Evolutionary conservation across 2,329 filamentous ascomycete genomes (phyloP).

Genomic region (Ascochyta clinopodiicola): DNA sequence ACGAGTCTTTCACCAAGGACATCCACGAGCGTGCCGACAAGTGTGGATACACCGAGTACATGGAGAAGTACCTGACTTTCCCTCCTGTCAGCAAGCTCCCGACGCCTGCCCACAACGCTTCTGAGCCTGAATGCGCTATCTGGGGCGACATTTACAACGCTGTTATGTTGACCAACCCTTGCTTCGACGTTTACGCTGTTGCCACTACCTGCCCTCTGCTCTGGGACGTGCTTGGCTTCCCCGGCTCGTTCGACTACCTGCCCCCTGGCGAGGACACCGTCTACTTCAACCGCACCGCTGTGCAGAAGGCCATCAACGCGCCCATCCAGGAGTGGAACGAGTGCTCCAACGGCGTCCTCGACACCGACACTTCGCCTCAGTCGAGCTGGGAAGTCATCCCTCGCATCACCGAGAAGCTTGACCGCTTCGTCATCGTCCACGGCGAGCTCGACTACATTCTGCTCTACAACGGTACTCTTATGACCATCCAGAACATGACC

Average conservation of each 20-base stretch:
- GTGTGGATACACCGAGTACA: constrained; percentile 69
- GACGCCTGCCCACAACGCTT: constrained; percentile 52
- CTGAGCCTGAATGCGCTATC: constrained; percentile 62
- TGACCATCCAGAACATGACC: constrained; percentile 82
- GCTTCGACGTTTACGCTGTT: constrained; percentile 80
- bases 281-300: constrained; percentile 75
- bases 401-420: constrained; percentile 73
- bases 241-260: constrained; percentile 68
- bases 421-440: constrained; percentile 75
- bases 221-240: constrained; percentile 74
- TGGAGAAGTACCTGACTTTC: constrained; percentile 69
- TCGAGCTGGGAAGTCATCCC: constrained; percentile 67
- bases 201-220: constrained; percentile 73
- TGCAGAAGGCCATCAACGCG: constrained; percentile 72
- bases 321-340: constrained; percentile 63
- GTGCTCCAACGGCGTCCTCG: constrained; percentile 59
- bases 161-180: constrained; percentile 69
- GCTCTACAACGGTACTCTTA: constrained; percentile 71
- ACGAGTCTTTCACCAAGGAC: constrained; percentile 62
- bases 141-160: constrained; percentile 64
- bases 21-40: constrained; percentile 60
- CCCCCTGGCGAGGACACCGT: constrained; percentile 64
- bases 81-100: constrained; percentile 71
- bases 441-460: constrained; percentile 74
- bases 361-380: constrained; percentile 61